A percentile compares a stretch with the other conserved stretches of the same genome.
Evolutionary conservation across 192 early-diverging fungal species (phyloP).

Genomic region (Glomus cerebriforme): DNA sequence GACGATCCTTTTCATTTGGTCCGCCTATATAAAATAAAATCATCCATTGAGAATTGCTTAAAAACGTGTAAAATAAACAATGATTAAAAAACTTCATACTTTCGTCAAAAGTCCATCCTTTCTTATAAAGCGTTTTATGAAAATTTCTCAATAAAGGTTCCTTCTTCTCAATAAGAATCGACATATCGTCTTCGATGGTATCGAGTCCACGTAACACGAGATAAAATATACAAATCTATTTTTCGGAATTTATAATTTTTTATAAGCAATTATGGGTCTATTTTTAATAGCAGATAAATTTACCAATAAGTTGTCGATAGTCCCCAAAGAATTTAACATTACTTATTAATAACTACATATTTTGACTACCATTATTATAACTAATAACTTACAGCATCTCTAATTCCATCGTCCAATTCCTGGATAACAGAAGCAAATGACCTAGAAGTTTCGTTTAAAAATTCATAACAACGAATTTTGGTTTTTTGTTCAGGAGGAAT

Average conservation of each 20-base stretch:
- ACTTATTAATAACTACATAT: background rate
- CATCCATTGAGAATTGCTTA: too few species aligned
- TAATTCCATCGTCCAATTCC: constrained; percentile 74
- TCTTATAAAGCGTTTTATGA: constrained; percentile 75
- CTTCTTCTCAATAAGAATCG: constrained; percentile 77
- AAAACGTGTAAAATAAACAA: background rate
- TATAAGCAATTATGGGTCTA: too few species aligned
- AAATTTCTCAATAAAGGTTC: constrained; percentile 75
- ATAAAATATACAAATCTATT: constrained; percentile 92
- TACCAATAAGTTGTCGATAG: constrained; percentile 38
- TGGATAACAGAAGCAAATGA: constrained; percentile 97
- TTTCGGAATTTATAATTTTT: constrained; percentile 39
- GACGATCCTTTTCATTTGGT: constrained; percentile 92
- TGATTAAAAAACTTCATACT: constrained; percentile 46
- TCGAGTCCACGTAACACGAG: constrained; percentile 94
- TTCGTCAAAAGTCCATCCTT: constrained; percentile 79
- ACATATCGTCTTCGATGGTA: constrained; percentile 99
- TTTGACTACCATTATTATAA: background rate
- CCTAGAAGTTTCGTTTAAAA: constrained; percentile 91
- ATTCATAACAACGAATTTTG: constrained; percentile 83
- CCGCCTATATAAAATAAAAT: constrained; percentile 52
- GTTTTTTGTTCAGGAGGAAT: constrained; percentile 46
- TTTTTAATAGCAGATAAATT: too few species aligned
- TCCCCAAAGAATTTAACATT: too few species aligned
- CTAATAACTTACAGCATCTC: constrained; percentile 60